These are phyloP conservation scores for Entomortierella parvispora DNA, from an alignment of 192 early-diverging fungal genomes.

Conservation along the genomic window DNA sequence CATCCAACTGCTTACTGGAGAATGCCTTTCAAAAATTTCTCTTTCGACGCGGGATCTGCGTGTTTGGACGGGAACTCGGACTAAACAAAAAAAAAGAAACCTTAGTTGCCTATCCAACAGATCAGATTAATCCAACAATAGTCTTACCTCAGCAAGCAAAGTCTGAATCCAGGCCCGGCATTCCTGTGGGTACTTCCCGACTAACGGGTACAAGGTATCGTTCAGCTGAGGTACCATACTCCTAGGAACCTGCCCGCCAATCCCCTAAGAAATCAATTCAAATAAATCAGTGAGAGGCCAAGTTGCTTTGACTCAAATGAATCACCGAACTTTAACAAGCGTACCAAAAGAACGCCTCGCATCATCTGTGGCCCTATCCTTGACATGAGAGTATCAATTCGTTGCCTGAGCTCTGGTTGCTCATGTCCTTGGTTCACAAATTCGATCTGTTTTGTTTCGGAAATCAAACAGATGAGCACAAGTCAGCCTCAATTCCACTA, in stretches of 20 bases:
- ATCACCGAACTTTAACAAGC: constrained; percentile 5
- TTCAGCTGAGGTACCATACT: constrained; percentile 61
- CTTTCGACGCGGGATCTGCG: constrained; percentile 56
- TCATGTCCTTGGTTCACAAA: constrained; percentile 57
- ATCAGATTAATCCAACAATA: neutral
- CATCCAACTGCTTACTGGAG: constrained; percentile 64
- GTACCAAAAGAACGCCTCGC: constrained; percentile 55
- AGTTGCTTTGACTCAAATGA: neutral
- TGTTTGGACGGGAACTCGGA: constrained; percentile 62
- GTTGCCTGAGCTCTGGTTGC: constrained; percentile 42
- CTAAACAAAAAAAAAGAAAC: constrained; percentile 21
- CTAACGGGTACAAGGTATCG: constrained; percentile 61
- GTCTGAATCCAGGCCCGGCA: constrained; percentile 58
- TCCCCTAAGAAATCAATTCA: constrained; percentile 32
- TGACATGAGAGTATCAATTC: constrained; percentile 48
- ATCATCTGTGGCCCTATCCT: constrained; percentile 57
- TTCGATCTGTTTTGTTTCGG: constrained; percentile 58
- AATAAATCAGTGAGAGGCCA: neutral
- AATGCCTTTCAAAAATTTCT: constrained; percentile 61
- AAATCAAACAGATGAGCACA: too few relatives aligned
- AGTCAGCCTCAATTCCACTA: neutral
- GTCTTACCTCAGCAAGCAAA: constrained; percentile 53
- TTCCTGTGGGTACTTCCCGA: constrained; percentile 49
- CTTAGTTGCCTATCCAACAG: neutral
- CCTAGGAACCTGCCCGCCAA: constrained; percentile 64